Percentiles rank a stretch among this genome's conserved stretches.
Conservation (phyloP, 441 rosid species). For the Cnidoscolus chayamansa region DNA sequence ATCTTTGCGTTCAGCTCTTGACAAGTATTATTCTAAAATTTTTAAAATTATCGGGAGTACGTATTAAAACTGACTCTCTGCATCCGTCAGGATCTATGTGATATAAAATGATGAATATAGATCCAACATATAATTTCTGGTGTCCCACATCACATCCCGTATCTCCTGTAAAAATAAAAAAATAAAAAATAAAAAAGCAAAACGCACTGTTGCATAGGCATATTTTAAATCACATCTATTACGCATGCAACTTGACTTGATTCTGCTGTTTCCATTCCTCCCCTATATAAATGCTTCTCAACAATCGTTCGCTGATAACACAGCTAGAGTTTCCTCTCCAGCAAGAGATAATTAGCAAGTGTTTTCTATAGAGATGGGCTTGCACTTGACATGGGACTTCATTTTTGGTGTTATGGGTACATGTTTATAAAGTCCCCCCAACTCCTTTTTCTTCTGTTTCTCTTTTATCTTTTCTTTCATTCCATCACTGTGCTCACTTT, state of each 20-base stretch:
- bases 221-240: neutral
- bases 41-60: too few species aligned
- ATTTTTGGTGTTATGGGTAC: conserved; percentile 70
- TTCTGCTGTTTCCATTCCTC: too few species aligned
- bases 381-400: conserved; percentile 42
- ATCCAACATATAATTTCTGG: too few species aligned
- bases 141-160: too few species aligned
- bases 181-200: too few species aligned
- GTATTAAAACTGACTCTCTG: too few species aligned
- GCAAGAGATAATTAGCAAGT: neutral
- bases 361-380: conserved; percentile 36
- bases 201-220: conserved; percentile 6
- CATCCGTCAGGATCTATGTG: too few species aligned
- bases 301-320: conserved; percentile 5
- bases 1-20: too few species aligned
- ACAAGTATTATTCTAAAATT: too few species aligned
- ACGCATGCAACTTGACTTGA: conserved; percentile 27
- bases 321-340: neutral
- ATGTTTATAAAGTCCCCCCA: neutral
- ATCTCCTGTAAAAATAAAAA: too few species aligned
- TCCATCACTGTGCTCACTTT: conserved; percentile 2
- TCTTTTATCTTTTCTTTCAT: neutral
- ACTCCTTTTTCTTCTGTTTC: neutral
- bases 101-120: too few species aligned
- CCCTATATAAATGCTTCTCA: conserved; percentile 14